Evolutionary conservation across 306 rosid genomes (phyloP).

Genomic region (Cucumis melo): DNA sequence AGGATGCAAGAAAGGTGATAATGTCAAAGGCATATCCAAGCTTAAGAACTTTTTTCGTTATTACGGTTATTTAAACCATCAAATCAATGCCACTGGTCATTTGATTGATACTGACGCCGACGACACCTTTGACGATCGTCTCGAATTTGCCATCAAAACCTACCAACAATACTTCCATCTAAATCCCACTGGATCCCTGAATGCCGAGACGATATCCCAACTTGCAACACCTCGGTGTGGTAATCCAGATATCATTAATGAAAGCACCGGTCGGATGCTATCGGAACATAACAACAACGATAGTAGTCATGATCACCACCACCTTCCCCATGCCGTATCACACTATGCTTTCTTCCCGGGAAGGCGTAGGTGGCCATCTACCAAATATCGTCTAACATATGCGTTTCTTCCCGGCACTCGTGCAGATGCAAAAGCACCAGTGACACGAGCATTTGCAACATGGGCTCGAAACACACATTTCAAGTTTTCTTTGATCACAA

Average conservation of each 20-base stretch:
- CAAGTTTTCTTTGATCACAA: background rate
- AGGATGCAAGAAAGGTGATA: background rate
- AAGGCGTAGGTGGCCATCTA: background rate
- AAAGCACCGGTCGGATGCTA: background rate
- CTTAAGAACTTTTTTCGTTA: background rate
- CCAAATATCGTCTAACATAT: background rate
- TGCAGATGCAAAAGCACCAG: background rate
- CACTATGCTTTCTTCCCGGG: background rate
- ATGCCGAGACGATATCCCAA: background rate
- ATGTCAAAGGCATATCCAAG: background rate
- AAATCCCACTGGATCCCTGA: background rate
- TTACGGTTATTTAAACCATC: background rate
- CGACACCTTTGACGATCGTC: background rate
- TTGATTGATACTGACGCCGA: background rate
- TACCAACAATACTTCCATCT: background rate
- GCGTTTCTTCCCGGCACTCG: background rate
- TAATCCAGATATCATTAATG: background rate
- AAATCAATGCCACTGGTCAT: background rate
- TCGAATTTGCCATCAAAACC: background rate
- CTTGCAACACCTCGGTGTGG: background rate
- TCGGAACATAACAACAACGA: background rate
- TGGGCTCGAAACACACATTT: constrained; percentile 7
- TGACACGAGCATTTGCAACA: background rate
- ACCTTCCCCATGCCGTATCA: background rate
- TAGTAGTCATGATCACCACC: background rate